Percentiles rank a stretch among this genome's conserved stretches.
Evolutionary conservation across 805 yeast genomes (phyloP).

Genomic region (Wickerhamomyces alni): DNA sequence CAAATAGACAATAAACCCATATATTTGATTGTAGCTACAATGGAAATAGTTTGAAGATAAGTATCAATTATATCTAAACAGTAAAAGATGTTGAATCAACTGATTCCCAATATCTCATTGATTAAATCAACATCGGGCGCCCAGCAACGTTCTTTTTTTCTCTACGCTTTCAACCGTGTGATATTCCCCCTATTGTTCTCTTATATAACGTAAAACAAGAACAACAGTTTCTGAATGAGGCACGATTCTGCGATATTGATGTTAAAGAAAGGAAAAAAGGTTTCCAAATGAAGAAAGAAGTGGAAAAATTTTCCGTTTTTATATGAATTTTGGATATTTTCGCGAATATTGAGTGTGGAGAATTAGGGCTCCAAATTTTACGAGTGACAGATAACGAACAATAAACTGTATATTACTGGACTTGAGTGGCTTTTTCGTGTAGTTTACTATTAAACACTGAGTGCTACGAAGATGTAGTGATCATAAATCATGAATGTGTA

Average conservation of each 20-base stretch:
- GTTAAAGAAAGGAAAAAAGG: conserved; percentile 1
- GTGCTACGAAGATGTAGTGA: too few relatives aligned
- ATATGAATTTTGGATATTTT: not conserved
- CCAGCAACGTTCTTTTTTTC: conserved; percentile 19
- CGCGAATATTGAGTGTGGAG: not conserved
- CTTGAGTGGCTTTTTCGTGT: too few relatives aligned
- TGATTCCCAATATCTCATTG: conserved; percentile 30
- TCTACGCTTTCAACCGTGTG: conserved; percentile 12
- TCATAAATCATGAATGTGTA: not conserved
- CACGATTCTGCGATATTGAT: conserved; percentile 2
- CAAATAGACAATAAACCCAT: too few relatives aligned
- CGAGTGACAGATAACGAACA: too few relatives aligned
- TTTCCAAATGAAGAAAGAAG: not conserved
- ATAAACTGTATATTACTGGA: too few relatives aligned
- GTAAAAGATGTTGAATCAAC: conserved; percentile 30
- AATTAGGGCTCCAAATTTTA: too few relatives aligned
- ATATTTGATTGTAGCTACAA: too few relatives aligned
- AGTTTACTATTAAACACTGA: too few relatives aligned
- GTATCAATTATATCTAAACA: too few relatives aligned
- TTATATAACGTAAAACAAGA: not conserved
- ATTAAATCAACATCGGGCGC: conserved; percentile 18
- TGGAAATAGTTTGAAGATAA: too few relatives aligned
- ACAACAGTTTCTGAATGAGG: conserved; percentile 1
- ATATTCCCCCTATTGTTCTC: not conserved
- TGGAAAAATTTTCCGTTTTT: not conserved